A percentile compares a stretch with the other conserved stretches of the same genome.
Evolutionary conservation across 192 early-diverging fungal species (phyloP).

Genomic region (Linnemannia hyalina): DNA sequence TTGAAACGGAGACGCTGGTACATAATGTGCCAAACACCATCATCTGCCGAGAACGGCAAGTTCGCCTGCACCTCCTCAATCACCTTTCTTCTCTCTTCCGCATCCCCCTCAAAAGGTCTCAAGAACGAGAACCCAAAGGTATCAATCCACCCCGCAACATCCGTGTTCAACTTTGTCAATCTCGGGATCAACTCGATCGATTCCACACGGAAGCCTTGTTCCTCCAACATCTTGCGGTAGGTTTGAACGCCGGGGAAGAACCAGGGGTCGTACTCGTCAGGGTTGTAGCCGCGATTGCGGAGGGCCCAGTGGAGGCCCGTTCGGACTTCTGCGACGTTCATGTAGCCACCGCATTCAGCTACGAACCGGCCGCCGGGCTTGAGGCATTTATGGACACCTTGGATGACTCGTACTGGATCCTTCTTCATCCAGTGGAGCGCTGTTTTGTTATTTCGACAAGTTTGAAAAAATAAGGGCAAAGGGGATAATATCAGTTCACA

Average conservation of each 20-base stretch:
- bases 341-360: constrained; percentile 58
- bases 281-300: constrained; percentile 58
- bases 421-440: constrained; percentile 82
- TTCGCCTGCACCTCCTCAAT: constrained; percentile 37
- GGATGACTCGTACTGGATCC: constrained; percentile 68
- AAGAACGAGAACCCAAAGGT: constrained; percentile 78
- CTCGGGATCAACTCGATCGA: constrained; percentile 64
- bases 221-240: constrained; percentile 63
- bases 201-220: constrained; percentile 64
- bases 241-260: constrained; percentile 62
- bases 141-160: constrained; percentile 73
- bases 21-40: constrained; percentile 45
- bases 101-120: constrained; percentile 49
- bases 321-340: constrained; percentile 33
- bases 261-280: constrained; percentile 46
- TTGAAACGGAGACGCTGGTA: constrained; percentile 57
- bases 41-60: constrained; percentile 35
- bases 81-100: constrained; percentile 36
- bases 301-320: constrained; percentile 46
- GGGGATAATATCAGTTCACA: not conserved
- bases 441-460: constrained; percentile 17
- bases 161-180: constrained; percentile 66
- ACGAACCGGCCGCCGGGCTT: constrained; percentile 72
- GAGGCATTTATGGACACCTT: constrained; percentile 65
- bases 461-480: not conserved